Evolutionary conservation across 1,139 yeast genomes (phyloP).

Genomic region (Scheffersomyces quercinus): DNA sequence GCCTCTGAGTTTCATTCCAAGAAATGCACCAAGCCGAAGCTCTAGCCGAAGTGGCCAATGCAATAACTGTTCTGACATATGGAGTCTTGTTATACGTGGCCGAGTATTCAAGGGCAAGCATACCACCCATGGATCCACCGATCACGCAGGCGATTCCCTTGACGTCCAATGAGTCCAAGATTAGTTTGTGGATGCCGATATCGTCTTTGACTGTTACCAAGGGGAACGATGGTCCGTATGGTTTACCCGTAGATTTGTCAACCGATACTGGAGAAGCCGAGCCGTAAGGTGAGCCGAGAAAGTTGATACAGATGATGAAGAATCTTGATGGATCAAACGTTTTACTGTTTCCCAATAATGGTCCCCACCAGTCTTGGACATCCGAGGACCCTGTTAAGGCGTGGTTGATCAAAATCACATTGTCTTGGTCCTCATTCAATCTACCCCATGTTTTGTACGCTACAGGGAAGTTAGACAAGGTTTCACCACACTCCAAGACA

Average conservation of each 20-base stretch:
- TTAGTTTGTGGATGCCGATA: slow-evolving; percentile 72
- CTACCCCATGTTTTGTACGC: slow-evolving; percentile 96
- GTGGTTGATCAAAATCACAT: slow-evolving; percentile 86
- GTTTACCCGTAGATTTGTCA: slow-evolving; percentile 68
- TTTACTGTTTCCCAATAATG: slow-evolving; percentile 77
- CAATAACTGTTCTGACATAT: slow-evolving; percentile 72
- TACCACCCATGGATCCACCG: slow-evolving; percentile 99
- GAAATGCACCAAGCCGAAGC: slow-evolving; percentile 99
- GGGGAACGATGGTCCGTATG: slow-evolving; percentile 95
- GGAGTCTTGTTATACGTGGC: slow-evolving; percentile 66
- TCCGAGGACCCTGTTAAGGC: slow-evolving; percentile 96
- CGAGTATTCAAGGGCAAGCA: slow-evolving; percentile 86
- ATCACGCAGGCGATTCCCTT: slow-evolving; percentile 77
- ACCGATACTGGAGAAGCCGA: slow-evolving; percentile 86
- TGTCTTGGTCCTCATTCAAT: slow-evolving; percentile 60
- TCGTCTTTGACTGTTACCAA: slow-evolving; percentile 91
- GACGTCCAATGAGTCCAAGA: slow-evolving; percentile 75
- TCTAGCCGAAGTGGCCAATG: slow-evolving; percentile 91
- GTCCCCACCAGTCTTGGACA: slow-evolving; percentile 99
- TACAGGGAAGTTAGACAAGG: slow-evolving; percentile 72
- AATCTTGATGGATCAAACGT: slow-evolving; percentile 91
- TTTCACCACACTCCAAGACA: slow-evolving; percentile 80
- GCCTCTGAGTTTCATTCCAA: slow-evolving; percentile 98
- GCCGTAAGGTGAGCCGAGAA: slow-evolving; percentile 95
- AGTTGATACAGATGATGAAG: slow-evolving; percentile 83